phyloP scores from a whole-genome alignment of 1,139 yeast species.

The Diutina mesorugosa region DNA sequence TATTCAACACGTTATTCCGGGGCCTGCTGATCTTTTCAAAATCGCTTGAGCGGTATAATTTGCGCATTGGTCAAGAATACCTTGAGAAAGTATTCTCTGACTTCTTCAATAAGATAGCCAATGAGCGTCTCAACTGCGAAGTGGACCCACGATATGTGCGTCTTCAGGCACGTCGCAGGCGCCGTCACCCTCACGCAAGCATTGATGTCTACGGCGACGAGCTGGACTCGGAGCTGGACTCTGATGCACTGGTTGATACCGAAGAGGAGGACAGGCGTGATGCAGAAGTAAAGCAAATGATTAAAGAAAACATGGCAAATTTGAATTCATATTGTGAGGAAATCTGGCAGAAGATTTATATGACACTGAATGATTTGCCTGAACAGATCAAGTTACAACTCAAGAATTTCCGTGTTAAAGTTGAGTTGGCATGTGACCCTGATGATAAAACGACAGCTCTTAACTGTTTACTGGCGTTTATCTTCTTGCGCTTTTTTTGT shows the following conservation, averaged over 20 bases:
- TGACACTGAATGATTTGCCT: slow-evolving; percentile 70
- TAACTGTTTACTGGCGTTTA: slow-evolving; percentile 70
- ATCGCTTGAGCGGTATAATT: slow-evolving; percentile 64
- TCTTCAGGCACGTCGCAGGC: slow-evolving; percentile 5
- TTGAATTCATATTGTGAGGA: slow-evolving; percentile 44
- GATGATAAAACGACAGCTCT: slow-evolving; percentile 40
- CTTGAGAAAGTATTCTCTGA: slow-evolving; percentile 61
- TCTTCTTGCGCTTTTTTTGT: slow-evolving; percentile 77
- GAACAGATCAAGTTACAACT: slow-evolving; percentile 49
- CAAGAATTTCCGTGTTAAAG: slow-evolving; percentile 42
- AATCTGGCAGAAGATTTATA: slow-evolving; percentile 62
- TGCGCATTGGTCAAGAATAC: slow-evolving; percentile 69
- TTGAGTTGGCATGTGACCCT: slow-evolving; percentile 51
- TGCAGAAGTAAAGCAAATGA: slow-evolving; percentile 15
- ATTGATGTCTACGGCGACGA: slow-evolving; percentile 13
- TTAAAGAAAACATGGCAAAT: slow-evolving; percentile 38
- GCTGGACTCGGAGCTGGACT: slow-evolving; percentile 14
- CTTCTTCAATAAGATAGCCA: slow-evolving; percentile 44
- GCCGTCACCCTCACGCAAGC: slow-evolving; percentile 9
- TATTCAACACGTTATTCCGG: slow-evolving; percentile 66
- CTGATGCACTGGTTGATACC: neutral
- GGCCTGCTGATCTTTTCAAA: slow-evolving; percentile 78
- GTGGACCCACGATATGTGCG: slow-evolving; percentile 53
- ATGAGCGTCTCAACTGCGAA: slow-evolving; percentile 48
- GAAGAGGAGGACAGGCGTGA: slow-evolving; percentile 19